Evolutionary conservation across 2,329 filamentous ascomycete species (phyloP).

Genomic region (Monilinia fructigena): DNA sequence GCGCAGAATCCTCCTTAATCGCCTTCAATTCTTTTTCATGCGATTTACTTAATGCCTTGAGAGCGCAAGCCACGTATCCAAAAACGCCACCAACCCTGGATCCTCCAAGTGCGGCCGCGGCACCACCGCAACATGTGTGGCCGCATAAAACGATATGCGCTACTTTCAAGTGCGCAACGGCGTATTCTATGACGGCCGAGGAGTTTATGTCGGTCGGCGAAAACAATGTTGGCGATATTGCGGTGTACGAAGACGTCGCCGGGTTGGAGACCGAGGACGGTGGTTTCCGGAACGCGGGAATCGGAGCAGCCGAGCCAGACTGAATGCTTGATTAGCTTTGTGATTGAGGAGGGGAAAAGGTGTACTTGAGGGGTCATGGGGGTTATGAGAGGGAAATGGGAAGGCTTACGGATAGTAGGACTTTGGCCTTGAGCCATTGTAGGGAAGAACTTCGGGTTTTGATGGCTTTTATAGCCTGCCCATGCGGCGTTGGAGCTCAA

Average conservation of each 20-base stretch:
- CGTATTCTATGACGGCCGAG: conserved; percentile 74
- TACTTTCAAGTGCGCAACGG: conserved; percentile 69
- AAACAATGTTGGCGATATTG: conserved; percentile 85
- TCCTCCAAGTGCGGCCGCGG: conserved; percentile 55
- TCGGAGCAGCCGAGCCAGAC: conserved; percentile 89
- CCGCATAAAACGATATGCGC: conserved; percentile 70
- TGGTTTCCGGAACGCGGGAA: conserved; percentile 80
- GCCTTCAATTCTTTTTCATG: conserved; percentile 56
- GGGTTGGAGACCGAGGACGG: conserved; percentile 72
- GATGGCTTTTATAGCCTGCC: conserved; percentile 61
- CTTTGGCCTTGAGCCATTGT: conserved; percentile 65
- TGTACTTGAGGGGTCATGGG: neutral
- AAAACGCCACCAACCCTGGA: conserved; percentile 51
- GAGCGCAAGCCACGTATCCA: conserved; percentile 55
- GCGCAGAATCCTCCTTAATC: conserved; percentile 54
- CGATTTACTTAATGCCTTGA: conserved; percentile 46
- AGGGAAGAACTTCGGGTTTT: conserved; percentile 70
- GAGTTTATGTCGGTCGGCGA: conserved; percentile 73
- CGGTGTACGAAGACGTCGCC: conserved; percentile 88
- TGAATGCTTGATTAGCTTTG: conserved; percentile 33
- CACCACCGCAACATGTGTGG: conserved; percentile 67
- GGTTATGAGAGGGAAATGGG: neutral
- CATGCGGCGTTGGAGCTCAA: conserved; percentile 69
- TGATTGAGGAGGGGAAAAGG: neutral
- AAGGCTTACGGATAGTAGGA: conserved; percentile 56